Percentiles rank a stretch among this genome's conserved stretches.
phyloP scores from a whole-genome alignment of 2,329 filamentous ascomycete species.

The Hypoxylon sp. region DNA sequence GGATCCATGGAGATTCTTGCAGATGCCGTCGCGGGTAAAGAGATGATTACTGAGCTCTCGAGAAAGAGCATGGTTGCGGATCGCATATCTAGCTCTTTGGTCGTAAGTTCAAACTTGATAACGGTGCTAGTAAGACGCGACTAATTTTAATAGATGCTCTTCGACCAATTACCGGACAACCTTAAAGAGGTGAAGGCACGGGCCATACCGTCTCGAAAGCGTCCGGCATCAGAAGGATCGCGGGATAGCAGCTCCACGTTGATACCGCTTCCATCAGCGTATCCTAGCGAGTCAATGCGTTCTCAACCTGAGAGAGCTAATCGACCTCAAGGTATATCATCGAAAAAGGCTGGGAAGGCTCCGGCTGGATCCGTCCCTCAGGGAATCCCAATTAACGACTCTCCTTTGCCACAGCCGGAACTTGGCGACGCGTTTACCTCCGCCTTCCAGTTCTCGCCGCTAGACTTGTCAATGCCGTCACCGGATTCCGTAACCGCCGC shows the following conservation, averaged over 20 bases:
- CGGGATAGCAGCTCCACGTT: conserved; percentile 54
- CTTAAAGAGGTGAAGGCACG: conserved; percentile 68
- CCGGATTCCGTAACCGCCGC: conserved; percentile 47
- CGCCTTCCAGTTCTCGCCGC: conserved; percentile 49
- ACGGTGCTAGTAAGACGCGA: conserved; percentile 29
- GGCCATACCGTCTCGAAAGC: conserved; percentile 66
- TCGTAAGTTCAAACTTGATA: conserved; percentile 67
- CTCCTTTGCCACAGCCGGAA: conserved; percentile 43
- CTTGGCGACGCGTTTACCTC: conserved; percentile 45
- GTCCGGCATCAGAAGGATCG: conserved; percentile 64
- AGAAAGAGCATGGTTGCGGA: conserved; percentile 91
- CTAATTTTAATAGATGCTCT: conserved; percentile 73
- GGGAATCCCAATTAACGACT: conserved; percentile 38
- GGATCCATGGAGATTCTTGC: conserved; percentile 84
- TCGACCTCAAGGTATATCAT: conserved; percentile 41
- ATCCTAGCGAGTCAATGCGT: conserved; percentile 48
- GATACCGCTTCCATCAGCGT: conserved; percentile 49
- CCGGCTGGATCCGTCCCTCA: conserved; percentile 41
- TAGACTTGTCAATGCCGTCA: conserved; percentile 47
- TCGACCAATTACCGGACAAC: conserved; percentile 84
- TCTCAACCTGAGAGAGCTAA: conserved; percentile 35
- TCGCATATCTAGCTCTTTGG: conserved; percentile 82
- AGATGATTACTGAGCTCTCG: conserved; percentile 84
- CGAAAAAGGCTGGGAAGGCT: conserved; percentile 46
- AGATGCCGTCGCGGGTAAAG: conserved; percentile 87